Percentiles rank a stretch among this genome's conserved stretches.
Conservation (phyloP, 371 early-diverging fungal species). For the Mortierella polycephala region DNA sequence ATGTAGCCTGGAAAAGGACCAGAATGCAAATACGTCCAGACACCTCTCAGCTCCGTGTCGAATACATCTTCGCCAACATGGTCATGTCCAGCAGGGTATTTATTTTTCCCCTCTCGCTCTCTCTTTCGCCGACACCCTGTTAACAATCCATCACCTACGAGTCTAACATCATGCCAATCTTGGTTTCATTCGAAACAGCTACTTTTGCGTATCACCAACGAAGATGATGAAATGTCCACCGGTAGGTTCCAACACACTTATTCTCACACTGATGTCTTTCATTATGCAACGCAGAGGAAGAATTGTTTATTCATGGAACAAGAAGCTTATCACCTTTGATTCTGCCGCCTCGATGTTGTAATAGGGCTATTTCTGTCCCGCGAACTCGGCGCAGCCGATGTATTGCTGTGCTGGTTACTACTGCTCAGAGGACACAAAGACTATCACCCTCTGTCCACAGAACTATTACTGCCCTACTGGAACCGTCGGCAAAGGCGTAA, state of each 20-base stretch:
- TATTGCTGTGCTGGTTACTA: constrained; percentile 57
- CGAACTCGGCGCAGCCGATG: constrained; percentile 54
- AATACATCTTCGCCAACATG: background rate
- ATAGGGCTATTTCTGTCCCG: constrained; percentile 42
- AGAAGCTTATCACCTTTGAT: background rate
- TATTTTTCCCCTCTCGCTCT: background rate
- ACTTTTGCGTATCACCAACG: background rate
- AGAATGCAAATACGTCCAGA: background rate
- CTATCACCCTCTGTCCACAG: constrained; percentile 33
- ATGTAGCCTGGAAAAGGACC: background rate
- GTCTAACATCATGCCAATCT: background rate
- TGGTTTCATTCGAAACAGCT: background rate
- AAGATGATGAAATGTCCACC: background rate
- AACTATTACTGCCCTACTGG: constrained; percentile 34
- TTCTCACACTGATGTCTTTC: background rate
- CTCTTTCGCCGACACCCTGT: too few species aligned
- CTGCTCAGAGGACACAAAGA: constrained; percentile 39
- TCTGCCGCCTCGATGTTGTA: background rate
- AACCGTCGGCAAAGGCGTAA: constrained; percentile 12
- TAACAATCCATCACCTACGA: background rate
- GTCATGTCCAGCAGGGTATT: background rate
- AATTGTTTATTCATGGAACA: background rate
- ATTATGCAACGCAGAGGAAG: background rate
- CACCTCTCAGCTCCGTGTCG: background rate
- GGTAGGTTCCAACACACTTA: background rate